Evolutionary conservation across 2,329 filamentous ascomycete genomes (phyloP).

Genomic region (Mycosphaerella arachidis): DNA sequence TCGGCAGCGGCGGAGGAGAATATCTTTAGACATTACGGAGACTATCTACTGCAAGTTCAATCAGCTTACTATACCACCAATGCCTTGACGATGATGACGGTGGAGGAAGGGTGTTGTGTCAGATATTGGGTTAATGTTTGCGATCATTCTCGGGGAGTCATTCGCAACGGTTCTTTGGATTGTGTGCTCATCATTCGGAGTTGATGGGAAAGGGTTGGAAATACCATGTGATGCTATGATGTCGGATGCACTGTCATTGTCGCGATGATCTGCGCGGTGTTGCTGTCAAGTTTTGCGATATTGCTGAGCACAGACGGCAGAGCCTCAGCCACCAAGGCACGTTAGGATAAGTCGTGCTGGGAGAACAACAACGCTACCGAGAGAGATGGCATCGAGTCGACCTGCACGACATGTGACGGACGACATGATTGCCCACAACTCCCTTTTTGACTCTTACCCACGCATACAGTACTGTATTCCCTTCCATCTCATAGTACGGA

Average conservation of each 20-base stretch:
- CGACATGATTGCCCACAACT: too few species aligned
- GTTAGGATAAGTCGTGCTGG: too few species aligned
- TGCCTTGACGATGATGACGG: not conserved
- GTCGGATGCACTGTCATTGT: not conserved
- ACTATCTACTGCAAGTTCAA: conserved; percentile 18
- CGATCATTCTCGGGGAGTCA: conserved; percentile 55
- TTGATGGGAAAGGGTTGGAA: not conserved
- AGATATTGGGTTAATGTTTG: conserved; percentile 32
- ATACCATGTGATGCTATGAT: conserved; percentile 7
- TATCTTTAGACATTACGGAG: conserved; percentile 33
- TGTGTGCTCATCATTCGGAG: conserved; percentile 21
- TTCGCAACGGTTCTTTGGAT: conserved; percentile 63
- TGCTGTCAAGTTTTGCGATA: not conserved
- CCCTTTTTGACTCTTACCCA: too few species aligned
- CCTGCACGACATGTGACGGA: too few species aligned
- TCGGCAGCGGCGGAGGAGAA: conserved; percentile 48
- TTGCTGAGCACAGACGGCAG: not conserved
- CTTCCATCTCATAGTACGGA: not conserved
- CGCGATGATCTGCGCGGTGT: not conserved
- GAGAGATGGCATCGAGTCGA: too few species aligned
- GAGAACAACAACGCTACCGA: too few species aligned
- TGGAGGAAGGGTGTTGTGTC: not conserved
- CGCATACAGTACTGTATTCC: too few species aligned
- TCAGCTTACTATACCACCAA: conserved; percentile 7
- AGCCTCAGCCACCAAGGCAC: not conserved